Evolutionary conservation across 805 yeast genomes (phyloP).

Genomic region (Hanseniaspora osmophila): DNA sequence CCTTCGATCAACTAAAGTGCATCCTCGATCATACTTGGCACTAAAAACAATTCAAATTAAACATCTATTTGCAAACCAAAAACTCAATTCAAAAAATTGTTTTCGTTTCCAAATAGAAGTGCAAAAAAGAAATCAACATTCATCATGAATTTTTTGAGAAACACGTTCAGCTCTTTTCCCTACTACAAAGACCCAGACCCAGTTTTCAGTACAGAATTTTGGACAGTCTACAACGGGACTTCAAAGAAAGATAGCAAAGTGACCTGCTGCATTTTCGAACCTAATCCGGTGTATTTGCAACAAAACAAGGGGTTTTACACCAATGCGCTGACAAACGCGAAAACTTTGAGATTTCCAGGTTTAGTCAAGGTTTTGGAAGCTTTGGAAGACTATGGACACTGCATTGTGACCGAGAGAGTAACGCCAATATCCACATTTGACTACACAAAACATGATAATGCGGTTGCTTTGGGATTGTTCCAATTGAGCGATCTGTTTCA

Average conservation of each 20-base stretch:
- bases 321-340: conserved; percentile 4
- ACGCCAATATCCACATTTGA: not conserved
- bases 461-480: conserved; percentile 14
- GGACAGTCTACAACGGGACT: conserved; percentile 17
- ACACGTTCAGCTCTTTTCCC: conserved; percentile 11
- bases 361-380: conserved; percentile 17
- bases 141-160: not conserved
- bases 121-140: too few relatives aligned
- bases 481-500: conserved; percentile 16
- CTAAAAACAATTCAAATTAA: too few relatives aligned
- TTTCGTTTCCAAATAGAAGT: too few relatives aligned
- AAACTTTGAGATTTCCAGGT: conserved; percentile 20
- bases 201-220: conserved; percentile 12
- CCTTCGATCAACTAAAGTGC: too few relatives aligned
- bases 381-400: conserved; percentile 12
- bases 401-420: conserved; percentile 18
- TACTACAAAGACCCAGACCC: conserved; percentile 15
- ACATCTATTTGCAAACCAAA: too few relatives aligned
- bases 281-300: not conserved
- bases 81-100: not conserved
- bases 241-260: not conserved
- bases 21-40: too few relatives aligned
- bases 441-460: conserved; percentile 8
- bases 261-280: not conserved
- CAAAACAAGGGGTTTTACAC: not conserved